phyloP scores from a whole-genome alignment of 1,139 yeast species.

The Hansenula anomala region DNA sequence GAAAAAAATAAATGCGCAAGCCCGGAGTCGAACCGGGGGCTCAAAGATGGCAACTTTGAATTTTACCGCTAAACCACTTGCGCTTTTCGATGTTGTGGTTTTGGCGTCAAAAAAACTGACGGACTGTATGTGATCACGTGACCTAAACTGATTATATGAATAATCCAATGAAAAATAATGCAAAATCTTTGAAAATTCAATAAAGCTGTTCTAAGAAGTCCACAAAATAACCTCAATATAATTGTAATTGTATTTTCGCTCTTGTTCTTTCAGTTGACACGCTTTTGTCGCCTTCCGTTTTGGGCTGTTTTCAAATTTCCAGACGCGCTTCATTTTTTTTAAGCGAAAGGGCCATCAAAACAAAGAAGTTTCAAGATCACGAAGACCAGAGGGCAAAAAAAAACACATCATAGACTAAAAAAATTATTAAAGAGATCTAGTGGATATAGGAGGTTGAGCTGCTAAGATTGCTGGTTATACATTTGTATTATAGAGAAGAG shows the following conservation, averaged over 20 bases:
- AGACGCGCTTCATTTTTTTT: background rate
- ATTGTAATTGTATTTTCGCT: no score
- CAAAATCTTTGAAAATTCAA: no score
- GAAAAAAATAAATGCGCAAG: constrained; percentile 34
- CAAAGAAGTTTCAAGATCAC: background rate
- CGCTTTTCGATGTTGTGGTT: constrained; percentile 22
- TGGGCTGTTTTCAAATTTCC: background rate
- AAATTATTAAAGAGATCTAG: no score
- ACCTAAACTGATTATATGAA: background rate
- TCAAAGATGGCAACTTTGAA: constrained; percentile 48
- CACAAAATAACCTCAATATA: no score
- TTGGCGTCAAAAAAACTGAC: no score
- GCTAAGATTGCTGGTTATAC: no score
- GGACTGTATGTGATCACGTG: no score
- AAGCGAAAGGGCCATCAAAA: background rate
- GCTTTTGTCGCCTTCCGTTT: background rate
- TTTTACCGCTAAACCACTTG: constrained; percentile 48
- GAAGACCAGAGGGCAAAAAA: background rate
- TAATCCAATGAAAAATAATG: no score
- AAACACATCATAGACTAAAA: no score
- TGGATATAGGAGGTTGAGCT: no score
- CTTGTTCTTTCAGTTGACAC: background rate
- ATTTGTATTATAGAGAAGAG: no score
- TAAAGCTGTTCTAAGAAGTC: no score
- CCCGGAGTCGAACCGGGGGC: constrained; percentile 57